Conservation (phyloP, 129 eudicot species). For the Calendula officinalis region DNA sequence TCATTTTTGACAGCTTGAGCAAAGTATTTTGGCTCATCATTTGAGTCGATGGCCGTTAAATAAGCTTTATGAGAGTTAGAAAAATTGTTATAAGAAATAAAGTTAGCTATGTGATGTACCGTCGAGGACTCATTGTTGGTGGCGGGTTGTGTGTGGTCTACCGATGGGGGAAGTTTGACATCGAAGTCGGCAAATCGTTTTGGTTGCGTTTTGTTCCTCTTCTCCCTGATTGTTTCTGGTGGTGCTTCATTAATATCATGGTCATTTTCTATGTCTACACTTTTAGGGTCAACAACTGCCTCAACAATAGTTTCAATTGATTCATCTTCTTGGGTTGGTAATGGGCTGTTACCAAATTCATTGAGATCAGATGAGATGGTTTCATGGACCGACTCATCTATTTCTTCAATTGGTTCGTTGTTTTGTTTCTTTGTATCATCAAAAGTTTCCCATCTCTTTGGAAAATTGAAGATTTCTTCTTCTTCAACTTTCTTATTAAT, state of each 20-base stretch:
- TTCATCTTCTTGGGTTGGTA: too few relatives aligned
- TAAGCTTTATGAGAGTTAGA: background rate
- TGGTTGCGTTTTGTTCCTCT: background rate
- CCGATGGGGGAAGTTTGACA: background rate
- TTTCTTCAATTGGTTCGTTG: background rate
- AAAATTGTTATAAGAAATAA: background rate
- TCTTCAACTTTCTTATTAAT: background rate
- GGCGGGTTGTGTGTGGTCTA: background rate
- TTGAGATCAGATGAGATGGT: too few relatives aligned
- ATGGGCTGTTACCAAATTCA: too few relatives aligned
- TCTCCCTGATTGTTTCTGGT: background rate
- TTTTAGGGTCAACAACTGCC: too few relatives aligned
- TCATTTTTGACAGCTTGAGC: background rate
- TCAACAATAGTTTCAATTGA: too few relatives aligned
- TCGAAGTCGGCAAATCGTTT: background rate
- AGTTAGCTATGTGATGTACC: slow-evolving; percentile 4
- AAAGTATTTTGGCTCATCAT: background rate
- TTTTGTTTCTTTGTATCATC: background rate
- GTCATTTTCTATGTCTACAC: too few relatives aligned
- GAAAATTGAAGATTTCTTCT: background rate
- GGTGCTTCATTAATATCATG: too few relatives aligned
- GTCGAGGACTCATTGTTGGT: background rate
- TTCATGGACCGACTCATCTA: too few relatives aligned
- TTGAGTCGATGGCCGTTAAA: background rate
- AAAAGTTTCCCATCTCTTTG: too few relatives aligned